Evolutionary conservation across 352 stramenopile species (phyloP).

Genomic region (Thalassiosira mediterranea): DNA sequence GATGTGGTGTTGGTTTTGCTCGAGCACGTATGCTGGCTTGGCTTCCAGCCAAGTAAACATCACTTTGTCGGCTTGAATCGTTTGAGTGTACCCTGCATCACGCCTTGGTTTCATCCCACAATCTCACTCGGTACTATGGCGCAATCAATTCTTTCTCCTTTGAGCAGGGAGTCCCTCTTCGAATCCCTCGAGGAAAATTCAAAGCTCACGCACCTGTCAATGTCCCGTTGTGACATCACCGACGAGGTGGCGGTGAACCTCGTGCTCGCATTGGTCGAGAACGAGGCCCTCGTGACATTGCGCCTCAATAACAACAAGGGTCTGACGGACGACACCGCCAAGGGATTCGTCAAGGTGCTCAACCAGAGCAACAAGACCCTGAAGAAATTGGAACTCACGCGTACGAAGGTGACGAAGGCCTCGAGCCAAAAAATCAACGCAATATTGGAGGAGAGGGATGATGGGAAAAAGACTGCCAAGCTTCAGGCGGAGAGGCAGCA

Average conservation of each 20-base stretch:
- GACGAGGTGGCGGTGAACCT: constrained; percentile 15
- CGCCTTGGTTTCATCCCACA: too few species aligned
- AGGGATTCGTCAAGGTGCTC: constrained; percentile 39
- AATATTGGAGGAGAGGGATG: constrained; percentile 45
- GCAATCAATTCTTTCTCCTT: too few species aligned
- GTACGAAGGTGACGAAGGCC: constrained; percentile 19
- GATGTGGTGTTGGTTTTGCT: too few species aligned
- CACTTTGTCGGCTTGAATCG: too few species aligned
- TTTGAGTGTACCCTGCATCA: too few species aligned
- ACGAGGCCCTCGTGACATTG: constrained; percentile 37
- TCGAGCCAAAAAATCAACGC: constrained; percentile 18
- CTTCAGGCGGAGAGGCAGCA: constrained; percentile 19
- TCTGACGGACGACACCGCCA: constrained; percentile 30
- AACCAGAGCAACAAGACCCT: constrained; percentile 39
- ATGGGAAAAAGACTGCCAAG: constrained; percentile 31
- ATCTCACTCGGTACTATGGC: too few species aligned
- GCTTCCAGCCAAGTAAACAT: too few species aligned
- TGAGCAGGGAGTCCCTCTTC: constrained; percentile 46
- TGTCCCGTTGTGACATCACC: constrained; percentile 34
- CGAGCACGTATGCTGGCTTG: too few species aligned
- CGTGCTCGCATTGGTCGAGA: constrained; percentile 53
- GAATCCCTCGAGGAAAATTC: constrained; percentile 44
- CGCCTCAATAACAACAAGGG: constrained; percentile 32
- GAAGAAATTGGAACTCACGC: constrained; percentile 24
- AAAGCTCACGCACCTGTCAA: constrained; percentile 42